phyloP scores from a whole-genome alignment of 1,284 basidiomycete genomes.

The Testicularia cyperi region DNA sequence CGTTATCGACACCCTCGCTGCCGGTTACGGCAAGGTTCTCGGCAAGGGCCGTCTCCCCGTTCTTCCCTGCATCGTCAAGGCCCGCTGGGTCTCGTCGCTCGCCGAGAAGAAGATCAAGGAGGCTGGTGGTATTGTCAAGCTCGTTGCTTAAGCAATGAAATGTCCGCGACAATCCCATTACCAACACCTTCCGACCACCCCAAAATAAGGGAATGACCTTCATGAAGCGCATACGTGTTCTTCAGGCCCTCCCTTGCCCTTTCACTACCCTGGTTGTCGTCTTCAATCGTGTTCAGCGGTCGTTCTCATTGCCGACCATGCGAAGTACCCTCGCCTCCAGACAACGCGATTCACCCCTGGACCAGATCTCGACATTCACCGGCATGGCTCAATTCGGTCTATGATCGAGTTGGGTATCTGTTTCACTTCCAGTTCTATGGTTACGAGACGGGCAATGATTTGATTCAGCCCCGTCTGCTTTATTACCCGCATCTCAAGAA shows the following conservation, averaged over 20 bases:
- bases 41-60: constrained; percentile 59
- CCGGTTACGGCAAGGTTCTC: constrained; percentile 60
- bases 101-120: constrained; percentile 61
- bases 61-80: constrained; percentile 59
- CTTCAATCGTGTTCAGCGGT: background rate
- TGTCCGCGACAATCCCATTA: background rate
- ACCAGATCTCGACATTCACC: too few relatives aligned
- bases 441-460: too few relatives aligned
- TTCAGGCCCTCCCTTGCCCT: too few relatives aligned
- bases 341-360: too few relatives aligned
- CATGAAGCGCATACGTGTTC: too few relatives aligned
- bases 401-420: too few relatives aligned
- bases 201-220: too few relatives aligned
- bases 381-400: too few relatives aligned
- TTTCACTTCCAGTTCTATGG: too few relatives aligned
- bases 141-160: constrained; percentile 35
- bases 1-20: constrained; percentile 59
- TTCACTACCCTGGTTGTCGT: background rate
- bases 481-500: too few relatives aligned
- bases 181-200: too few relatives aligned
- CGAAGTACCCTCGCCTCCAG: background rate
- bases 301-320: background rate
- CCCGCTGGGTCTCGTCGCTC: constrained; percentile 58
- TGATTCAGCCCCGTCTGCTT: too few relatives aligned
- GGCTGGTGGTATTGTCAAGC: constrained; percentile 59